A percentile compares a stretch with the other conserved stretches of the same genome.
Conservation (phyloP, 2,329 filamentous ascomycete species). For the Periconia sp. region DNA sequence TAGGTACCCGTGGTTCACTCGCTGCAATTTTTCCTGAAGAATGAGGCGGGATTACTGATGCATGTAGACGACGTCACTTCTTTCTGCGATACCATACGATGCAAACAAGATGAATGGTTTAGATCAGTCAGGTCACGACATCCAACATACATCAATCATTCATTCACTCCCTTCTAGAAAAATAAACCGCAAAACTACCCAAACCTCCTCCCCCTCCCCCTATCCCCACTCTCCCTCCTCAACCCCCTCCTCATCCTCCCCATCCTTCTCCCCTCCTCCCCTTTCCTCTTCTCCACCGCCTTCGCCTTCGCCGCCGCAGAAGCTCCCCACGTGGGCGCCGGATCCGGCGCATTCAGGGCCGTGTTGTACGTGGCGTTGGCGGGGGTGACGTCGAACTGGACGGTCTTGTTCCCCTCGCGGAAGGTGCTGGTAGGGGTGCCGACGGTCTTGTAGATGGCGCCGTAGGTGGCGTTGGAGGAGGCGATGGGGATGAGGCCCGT, state of each 20-base stretch:
- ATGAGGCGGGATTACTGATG: too few relatives aligned
- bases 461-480: background rate
- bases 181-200: too few relatives aligned
- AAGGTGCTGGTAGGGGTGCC: constrained; percentile 42
- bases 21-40: too few relatives aligned
- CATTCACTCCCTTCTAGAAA: too few relatives aligned
- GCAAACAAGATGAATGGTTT: too few relatives aligned
- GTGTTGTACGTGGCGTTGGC: constrained; percentile 53
- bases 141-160: too few relatives aligned
- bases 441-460: constrained; percentile 30
- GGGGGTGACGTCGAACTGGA: constrained; percentile 48
- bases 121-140: too few relatives aligned
- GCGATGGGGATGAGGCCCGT: constrained; percentile 44
- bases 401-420: constrained; percentile 49
- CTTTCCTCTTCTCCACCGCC: constrained; percentile 11
- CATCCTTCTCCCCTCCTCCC: constrained; percentile 2
- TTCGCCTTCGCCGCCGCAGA: background rate
- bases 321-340: constrained; percentile 31
- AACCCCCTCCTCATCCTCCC: constrained; percentile 15
- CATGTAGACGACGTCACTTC: too few relatives aligned
- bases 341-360: constrained; percentile 45
- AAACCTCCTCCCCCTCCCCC: constrained; percentile 11
- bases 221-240: constrained; percentile 17
- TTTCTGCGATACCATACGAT: too few relatives aligned
- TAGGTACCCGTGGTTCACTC: too few relatives aligned